Conservation (phyloP, 2,329 filamentous ascomycete species). For the Trichoderma gracile region DNA sequence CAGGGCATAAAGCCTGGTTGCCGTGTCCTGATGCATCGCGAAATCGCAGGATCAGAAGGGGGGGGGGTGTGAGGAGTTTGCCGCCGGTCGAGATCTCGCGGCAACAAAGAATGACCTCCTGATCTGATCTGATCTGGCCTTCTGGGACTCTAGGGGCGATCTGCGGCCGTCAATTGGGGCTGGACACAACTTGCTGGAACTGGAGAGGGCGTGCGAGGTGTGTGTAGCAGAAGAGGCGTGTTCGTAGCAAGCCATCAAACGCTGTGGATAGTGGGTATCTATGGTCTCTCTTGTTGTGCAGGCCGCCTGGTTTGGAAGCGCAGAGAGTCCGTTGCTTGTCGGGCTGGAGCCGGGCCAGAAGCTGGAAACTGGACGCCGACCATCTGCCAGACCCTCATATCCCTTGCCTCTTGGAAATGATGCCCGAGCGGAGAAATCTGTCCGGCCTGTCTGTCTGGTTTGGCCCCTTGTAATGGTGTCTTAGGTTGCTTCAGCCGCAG, state of each 20-base stretch:
- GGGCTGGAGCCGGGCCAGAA: background rate
- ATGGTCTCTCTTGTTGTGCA: background rate
- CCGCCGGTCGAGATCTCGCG: slow-evolving; percentile 25
- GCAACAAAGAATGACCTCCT: slow-evolving; percentile 13
- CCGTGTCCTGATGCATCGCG: background rate
- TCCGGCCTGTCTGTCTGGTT: slow-evolving; percentile 2
- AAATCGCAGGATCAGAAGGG: background rate
- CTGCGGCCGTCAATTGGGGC: slow-evolving; percentile 19
- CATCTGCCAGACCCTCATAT: slow-evolving; percentile 3
- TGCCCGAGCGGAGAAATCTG: slow-evolving; percentile 10
- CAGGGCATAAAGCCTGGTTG: background rate
- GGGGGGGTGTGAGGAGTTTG: slow-evolving; percentile 11
- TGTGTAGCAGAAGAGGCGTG: slow-evolving; percentile 1
- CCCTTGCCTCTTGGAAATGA: slow-evolving; percentile 15
- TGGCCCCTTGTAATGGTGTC: slow-evolving; percentile 3
- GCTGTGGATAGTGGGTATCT: background rate
- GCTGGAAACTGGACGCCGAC: background rate
- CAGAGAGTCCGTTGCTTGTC: background rate
- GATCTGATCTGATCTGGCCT: slow-evolving; percentile 26
- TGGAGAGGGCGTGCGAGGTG: slow-evolving; percentile 8
- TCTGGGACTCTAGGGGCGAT: slow-evolving; percentile 23
- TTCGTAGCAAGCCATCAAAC: background rate
- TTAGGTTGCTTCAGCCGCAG: slow-evolving; percentile 19
- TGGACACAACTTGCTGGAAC: background rate
- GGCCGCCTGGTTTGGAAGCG: background rate